phyloP scores from a whole-genome alignment of 106 monocot genomes.

The Apostasia ramifera region DNA sequence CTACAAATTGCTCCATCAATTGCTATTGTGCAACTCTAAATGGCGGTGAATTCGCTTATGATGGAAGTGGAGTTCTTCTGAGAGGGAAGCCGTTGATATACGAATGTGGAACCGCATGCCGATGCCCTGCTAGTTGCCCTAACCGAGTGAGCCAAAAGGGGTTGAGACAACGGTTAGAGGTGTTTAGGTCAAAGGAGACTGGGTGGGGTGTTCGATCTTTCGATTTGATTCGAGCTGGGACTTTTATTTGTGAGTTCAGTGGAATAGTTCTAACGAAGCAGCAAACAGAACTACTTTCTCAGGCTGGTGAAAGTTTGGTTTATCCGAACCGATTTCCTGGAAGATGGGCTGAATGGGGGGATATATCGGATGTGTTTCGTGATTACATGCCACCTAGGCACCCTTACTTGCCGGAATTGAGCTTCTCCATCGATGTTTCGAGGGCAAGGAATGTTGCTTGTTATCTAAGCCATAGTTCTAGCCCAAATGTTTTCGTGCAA shows the following conservation, averaged over 20 bases:
- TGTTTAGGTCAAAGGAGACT: conserved; percentile 79
- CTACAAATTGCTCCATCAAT: conserved; percentile 36
- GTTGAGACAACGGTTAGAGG: conserved; percentile 52
- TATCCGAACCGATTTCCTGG: conserved; percentile 58
- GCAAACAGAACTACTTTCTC: conserved; percentile 41
- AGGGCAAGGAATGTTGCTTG: conserved; percentile 77
- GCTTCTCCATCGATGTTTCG: conserved; percentile 81
- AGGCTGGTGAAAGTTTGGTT: conserved; percentile 58
- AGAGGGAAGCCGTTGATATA: conserved; percentile 81
- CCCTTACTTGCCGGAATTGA: conserved; percentile 37
- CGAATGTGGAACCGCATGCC: conserved; percentile 74
- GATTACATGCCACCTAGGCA: conserved; percentile 26
- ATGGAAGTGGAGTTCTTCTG: conserved; percentile 47
- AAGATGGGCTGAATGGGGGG: conserved; percentile 95
- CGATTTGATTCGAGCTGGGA: conserved; percentile 88
- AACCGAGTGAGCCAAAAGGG: conserved; percentile 91
- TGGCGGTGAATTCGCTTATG: conserved; percentile 85
- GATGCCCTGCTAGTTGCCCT: conserved; percentile 62
- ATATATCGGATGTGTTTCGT: conserved; percentile 65
- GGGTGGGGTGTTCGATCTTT: conserved; percentile 92
- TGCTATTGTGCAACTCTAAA: conserved; percentile 64
- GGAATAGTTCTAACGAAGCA: conserved; percentile 70
- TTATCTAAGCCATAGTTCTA: conserved; percentile 83
- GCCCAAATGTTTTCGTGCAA: conserved; percentile 92
- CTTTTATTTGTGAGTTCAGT: conserved; percentile 80